Base-by-base conservation (phyloP, 2,329 filamentous ascomycete genomes). In the Phyllosticta paracitricarpa region DNA sequence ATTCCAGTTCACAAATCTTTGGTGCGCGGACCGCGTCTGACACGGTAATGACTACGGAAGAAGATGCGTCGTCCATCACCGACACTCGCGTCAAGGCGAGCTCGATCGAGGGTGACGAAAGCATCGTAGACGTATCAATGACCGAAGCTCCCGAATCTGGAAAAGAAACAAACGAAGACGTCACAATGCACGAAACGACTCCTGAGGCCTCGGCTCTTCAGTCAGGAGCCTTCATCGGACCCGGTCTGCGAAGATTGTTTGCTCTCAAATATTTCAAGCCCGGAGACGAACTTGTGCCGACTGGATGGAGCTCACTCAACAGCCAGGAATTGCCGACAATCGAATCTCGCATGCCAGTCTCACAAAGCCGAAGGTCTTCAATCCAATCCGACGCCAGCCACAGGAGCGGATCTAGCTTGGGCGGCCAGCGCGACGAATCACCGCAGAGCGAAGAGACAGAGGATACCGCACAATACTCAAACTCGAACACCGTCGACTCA, bases 61-160 rank as follows among this genome's bases (percentile, higher is more conserved):
- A 84, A 63, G 81, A 83, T 64, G 83, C 82, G 3, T 84, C 89
- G 64, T 87, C 85, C 3, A 85, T 85, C 3, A 83, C 82, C 9
- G 88, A 89, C 65, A 80, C 83, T 24, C 88, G 88, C 69, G 81
- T 96, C 55, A 83, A 87, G 62, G 87, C 90, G 54, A 82, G 84
- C 28, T 96, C 92, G 2, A 83, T 96, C 1, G 87, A 92, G 71
- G 89, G 91, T 9, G 93, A 97, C 72, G 92, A 97, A 64, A 90
- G 90, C 64, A 84, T 97, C 68, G 89, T 97, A 5, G 89, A 97
- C 70, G 86, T 99, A 17, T 89, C 89, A 0, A 92, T 97, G 87
- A 86, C 85, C 59, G 87, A 91, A 67, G 77, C 78, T 2, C 70
- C 70, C 17, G 77, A 81, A 62, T 65, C 66, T 4, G 59, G 65